Percentiles rank a stretch among this genome's conserved stretches.
These are phyloP conservation scores for Carex cristatella DNA, from an alignment of 176 grass and related monocot species.

Conservation along the genomic window DNA sequence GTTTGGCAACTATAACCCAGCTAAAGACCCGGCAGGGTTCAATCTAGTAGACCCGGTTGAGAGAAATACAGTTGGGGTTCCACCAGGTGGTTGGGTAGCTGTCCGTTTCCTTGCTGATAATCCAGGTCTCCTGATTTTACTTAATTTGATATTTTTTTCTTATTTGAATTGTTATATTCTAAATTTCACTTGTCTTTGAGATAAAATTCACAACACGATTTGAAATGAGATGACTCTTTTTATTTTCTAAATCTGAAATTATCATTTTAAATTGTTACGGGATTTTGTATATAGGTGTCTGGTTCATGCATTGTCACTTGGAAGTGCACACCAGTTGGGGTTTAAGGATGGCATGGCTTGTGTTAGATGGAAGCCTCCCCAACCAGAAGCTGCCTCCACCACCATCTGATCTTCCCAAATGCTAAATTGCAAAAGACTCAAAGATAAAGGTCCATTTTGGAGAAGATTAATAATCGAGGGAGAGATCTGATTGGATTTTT, in stretches of 20 bases:
- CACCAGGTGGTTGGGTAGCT: slow-evolving; percentile 66
- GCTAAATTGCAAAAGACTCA: slow-evolving; percentile 16
- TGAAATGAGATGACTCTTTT: background rate
- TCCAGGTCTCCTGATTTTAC: slow-evolving; percentile 26
- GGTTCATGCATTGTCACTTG: slow-evolving; percentile 92
- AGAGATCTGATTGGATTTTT: background rate
- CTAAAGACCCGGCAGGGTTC: slow-evolving; percentile 33
- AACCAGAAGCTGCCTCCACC: slow-evolving; percentile 70
- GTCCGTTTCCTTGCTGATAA: slow-evolving; percentile 64
- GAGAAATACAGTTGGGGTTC: slow-evolving; percentile 64
- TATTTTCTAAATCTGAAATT: background rate
- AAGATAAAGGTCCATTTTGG: background rate
- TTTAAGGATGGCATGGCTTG: slow-evolving; percentile 77
- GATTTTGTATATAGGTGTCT: slow-evolving; percentile 35
- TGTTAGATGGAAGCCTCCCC: slow-evolving; percentile 50
- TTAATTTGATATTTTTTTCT: background rate
- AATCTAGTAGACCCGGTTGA: slow-evolving; percentile 61
- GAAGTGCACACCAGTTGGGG: slow-evolving; percentile 81
- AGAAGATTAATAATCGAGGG: background rate
- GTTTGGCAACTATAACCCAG: slow-evolving; percentile 50
- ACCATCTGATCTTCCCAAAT: slow-evolving; percentile 61
- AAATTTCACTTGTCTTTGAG: background rate
- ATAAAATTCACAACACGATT: background rate
- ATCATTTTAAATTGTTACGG: background rate
- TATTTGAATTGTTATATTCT: background rate